A percentile compares a stretch with the other conserved stretches of the same genome.
These are phyloP conservation scores for Botrytis fabae DNA, from an alignment of 2,329 filamentous ascomycete genomes.

Conservation along the genomic window DNA sequence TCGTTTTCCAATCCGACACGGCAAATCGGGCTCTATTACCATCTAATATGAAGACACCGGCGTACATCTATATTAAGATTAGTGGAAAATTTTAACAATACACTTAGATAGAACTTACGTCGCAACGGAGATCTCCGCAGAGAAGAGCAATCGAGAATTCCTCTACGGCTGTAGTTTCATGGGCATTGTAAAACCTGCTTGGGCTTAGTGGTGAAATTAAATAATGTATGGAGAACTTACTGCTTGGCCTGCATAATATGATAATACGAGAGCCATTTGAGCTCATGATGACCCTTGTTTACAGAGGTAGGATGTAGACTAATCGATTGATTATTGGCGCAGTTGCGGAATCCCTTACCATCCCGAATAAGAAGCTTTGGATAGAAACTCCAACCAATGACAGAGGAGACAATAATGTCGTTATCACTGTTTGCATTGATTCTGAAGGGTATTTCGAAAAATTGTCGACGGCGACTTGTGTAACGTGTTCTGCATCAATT, in stretches of 20 bases:
- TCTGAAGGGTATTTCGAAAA: conserved; percentile 78
- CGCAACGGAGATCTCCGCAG: conserved; percentile 85
- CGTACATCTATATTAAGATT: conserved; percentile 63
- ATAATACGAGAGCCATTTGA: conserved; percentile 91
- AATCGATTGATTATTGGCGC: conserved; percentile 89
- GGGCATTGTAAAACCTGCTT: conserved; percentile 75
- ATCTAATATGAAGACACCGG: conserved; percentile 83
- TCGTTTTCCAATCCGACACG: conserved; percentile 83
- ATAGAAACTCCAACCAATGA: conserved; percentile 94
- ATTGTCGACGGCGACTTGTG: conserved; percentile 62
- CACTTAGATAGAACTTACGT: conserved; percentile 52
- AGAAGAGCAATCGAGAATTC: conserved; percentile 81
- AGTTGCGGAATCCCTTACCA: conserved; percentile 83
- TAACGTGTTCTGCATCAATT: conserved; percentile 53
- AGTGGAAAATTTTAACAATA: conserved; percentile 27
- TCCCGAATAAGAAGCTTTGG: conserved; percentile 87
- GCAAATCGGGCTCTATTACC: conserved; percentile 83
- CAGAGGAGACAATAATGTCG: conserved; percentile 74
- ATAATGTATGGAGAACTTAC: conserved; percentile 47
- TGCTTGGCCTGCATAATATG: conserved; percentile 93
- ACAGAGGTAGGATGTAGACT: conserved; percentile 85
- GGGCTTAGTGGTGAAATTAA: conserved; percentile 31
- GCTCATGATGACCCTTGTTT: conserved; percentile 68
- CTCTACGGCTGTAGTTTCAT: conserved; percentile 80
- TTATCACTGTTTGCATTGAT: conserved; percentile 77